Base-by-base conservation (phyloP, 2,329 filamentous ascomycete genomes). In the Epicoccum nigrum region DNA sequence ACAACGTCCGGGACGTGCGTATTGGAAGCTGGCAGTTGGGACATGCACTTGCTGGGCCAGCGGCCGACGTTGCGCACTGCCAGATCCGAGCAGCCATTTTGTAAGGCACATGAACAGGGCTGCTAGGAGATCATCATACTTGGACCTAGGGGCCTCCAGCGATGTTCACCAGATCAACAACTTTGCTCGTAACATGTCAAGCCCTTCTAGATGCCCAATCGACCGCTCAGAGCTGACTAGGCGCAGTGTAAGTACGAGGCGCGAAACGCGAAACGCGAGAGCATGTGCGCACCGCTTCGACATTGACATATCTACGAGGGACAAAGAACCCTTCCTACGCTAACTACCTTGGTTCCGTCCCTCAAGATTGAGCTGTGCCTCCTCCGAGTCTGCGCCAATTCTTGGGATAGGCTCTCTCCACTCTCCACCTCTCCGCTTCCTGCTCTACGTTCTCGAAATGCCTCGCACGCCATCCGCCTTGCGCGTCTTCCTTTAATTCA, bases 401-500 rank as follows among this genome's bases (percentile, higher is more conserved):
- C 56, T 72, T 73, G 2, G 67, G 70, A 37, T 73, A 73, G 1
- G 60, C 64, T 20, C 67, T 64, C 8, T 52, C 44, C 0, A 64
- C 43, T 49, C 76, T 71, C 67, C 70, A 78, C 7, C 67, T 51
- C 42, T 77, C 74, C 0, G 62, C 62, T 11, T 74, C 72, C n/a
- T 56, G 54, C 54, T 71, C 66, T 1, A 74, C 59, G 0, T 55
- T 56, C 20, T 68, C 47, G 1, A 73, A 49, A 32, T 78, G 51
- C 0, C 42, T 54, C 28, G 76, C 70, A 31, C 78, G 64, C 77
- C 77, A 80, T 0, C 76, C 75, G 1, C 73, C 75, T 8, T 64
- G 45, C 4, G 69, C 65, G 55, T 79, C 74, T 6, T 69, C 51
- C 19, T 46, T 41, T 9, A 45, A 44, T 1, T 68, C 51, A 4